Evolutionary conservation across 495 filamentous ascomycete genomes (phyloP).

Genomic region (Bacidia gigantensis): DNA sequence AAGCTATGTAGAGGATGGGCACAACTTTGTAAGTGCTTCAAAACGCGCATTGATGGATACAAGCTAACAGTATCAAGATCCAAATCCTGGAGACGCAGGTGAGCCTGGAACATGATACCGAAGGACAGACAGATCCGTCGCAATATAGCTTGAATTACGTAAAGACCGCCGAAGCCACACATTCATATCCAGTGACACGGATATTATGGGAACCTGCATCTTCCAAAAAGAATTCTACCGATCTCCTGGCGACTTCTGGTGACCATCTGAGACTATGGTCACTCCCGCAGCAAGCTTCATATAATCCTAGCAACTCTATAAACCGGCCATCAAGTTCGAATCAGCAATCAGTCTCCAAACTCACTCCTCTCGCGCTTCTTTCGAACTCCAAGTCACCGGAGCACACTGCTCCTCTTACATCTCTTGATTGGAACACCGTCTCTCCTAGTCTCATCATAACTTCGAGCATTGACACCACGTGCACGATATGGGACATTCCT

Average conservation of each 20-base stretch:
- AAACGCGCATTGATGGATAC: not conserved
- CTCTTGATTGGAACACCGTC: conserved; percentile 94
- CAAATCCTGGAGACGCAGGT: conserved; percentile 90
- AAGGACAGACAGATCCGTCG: conserved; percentile 47
- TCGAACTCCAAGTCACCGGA: conserved; percentile 98
- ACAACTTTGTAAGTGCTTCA: conserved; percentile 67
- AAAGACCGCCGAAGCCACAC: conserved; percentile 92
- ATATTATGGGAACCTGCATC: conserved; percentile 96
- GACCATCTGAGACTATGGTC: conserved; percentile 96
- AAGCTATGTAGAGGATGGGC: conserved; percentile 93
- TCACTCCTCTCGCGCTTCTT: conserved; percentile 83
- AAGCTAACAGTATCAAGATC: conserved; percentile 43
- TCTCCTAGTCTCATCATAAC: conserved; percentile 96
- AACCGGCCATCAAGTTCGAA: conserved; percentile 49
- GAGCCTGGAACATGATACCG: conserved; percentile 51
- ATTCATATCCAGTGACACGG: conserved; percentile 93
- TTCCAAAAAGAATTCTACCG: conserved; percentile 91
- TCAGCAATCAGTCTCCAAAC: conserved; percentile 60
- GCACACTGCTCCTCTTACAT: conserved; percentile 91
- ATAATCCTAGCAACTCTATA: conserved; percentile 56
- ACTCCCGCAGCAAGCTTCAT: conserved; percentile 47
- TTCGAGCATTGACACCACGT: conserved; percentile 96
- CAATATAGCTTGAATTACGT: conserved; percentile 75
- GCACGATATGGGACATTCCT: conserved; percentile 99
- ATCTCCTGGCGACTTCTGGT: conserved; percentile 89